Conservation (phyloP, 75 land plant species). For the Sequoia sempervirens region DNA sequence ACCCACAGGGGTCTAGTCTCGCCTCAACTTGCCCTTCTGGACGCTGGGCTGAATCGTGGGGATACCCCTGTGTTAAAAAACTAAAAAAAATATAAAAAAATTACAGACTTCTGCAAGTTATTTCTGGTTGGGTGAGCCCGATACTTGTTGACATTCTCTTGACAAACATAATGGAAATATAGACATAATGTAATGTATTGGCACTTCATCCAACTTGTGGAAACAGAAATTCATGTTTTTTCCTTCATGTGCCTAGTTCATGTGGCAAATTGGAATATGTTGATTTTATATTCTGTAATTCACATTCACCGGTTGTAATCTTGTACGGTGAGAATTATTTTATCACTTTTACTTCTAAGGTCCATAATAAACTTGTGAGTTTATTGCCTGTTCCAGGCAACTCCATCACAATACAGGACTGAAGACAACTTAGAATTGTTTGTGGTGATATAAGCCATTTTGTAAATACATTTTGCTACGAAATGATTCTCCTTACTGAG, state of each 20-base stretch:
- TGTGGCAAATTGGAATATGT: not conserved
- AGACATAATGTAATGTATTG: not conserved
- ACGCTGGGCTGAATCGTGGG: too few relatives aligned
- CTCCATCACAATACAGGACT: not conserved
- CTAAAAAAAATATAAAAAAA: too few relatives aligned
- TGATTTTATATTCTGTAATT: not conserved
- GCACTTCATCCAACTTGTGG: not conserved
- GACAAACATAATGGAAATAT: not conserved
- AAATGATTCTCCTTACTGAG: not conserved
- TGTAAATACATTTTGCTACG: not conserved
- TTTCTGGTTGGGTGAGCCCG: not conserved
- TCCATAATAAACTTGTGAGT: not conserved
- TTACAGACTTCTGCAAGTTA: too few relatives aligned
- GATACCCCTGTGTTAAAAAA: too few relatives aligned
- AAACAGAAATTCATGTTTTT: not conserved
- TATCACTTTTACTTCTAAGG: not conserved
- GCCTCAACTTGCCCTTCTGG: too few relatives aligned
- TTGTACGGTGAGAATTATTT: not conserved
- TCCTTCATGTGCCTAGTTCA: not conserved
- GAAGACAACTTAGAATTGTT: not conserved
- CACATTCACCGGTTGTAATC: not conserved
- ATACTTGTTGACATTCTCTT: not conserved
- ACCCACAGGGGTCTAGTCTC: too few relatives aligned
- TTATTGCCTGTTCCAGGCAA: not conserved
- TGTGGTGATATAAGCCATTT: not conserved